These are phyloP conservation scores for Rhynchospora tenuis DNA, from an alignment of 176 grass and related monocot species.

Conservation along the genomic window DNA sequence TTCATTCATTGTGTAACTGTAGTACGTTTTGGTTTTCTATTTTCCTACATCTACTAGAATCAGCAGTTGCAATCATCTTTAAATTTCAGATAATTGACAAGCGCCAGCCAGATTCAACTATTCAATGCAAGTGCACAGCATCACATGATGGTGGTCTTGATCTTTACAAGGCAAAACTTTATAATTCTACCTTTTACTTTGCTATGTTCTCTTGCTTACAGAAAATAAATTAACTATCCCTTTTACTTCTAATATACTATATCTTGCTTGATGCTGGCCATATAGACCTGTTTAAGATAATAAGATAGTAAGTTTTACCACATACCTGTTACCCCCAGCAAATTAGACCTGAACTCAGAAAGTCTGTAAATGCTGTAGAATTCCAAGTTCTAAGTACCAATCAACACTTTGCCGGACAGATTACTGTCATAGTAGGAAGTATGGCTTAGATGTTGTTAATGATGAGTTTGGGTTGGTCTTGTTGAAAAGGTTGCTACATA, in stretches of 20 bases:
- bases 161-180: conserved; percentile 44
- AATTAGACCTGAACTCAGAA: not conserved
- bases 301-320: not conserved
- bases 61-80: not conserved
- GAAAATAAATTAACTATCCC: not conserved
- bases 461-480: not conserved
- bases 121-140: conserved; percentile 61
- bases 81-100: conserved; percentile 53
- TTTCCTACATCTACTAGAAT: not conserved
- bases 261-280: not conserved
- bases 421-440: not conserved
- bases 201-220: not conserved
- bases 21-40: not conserved
- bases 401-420: not conserved
- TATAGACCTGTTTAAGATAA: not conserved
- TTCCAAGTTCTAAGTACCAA: not conserved
- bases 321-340: not conserved
- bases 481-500: not conserved
- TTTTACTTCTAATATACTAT: not conserved
- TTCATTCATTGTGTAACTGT: not conserved
- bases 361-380: not conserved
- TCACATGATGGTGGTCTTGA: conserved; percentile 39
- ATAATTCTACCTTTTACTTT: not conserved
- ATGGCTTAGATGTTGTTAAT: not conserved
- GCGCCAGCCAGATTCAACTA: conserved; percentile 32